Conservation (phyloP, 2,329 filamentous ascomycete species). For the Ophiostoma fasciatum region DNA sequence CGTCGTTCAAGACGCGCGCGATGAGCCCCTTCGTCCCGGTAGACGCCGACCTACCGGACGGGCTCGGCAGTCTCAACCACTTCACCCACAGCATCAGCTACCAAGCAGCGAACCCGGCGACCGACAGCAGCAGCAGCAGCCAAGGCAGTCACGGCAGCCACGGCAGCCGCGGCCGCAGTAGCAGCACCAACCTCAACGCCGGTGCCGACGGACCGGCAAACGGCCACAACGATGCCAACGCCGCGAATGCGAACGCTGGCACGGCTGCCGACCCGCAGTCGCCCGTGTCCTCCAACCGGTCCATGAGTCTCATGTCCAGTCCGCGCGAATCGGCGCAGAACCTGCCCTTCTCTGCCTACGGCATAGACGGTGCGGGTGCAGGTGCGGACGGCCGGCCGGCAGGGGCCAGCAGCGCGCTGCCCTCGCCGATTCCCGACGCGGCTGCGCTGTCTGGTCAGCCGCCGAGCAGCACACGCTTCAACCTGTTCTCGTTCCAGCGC, state of each 20-base stretch:
- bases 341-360: constrained; percentile 36
- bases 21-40: constrained; percentile 22
- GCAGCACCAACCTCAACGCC: neutral
- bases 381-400: constrained; percentile 29
- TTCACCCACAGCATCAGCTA: neutral
- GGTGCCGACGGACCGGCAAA: neutral
- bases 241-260: neutral
- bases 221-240: neutral
- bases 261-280: constrained; percentile 36
- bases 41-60: constrained; percentile 19
- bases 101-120: neutral
- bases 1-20: constrained; percentile 18
- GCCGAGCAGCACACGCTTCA: constrained; percentile 26
- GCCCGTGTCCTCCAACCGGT: constrained; percentile 42
- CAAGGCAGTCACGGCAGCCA: constrained; percentile 2
- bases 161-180: neutral
- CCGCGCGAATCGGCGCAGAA: constrained; percentile 46
- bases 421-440: constrained; percentile 23
- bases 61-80: constrained; percentile 1
- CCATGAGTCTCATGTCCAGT: constrained; percentile 43
- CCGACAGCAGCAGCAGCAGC: constrained; percentile 3
- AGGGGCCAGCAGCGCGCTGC: constrained; percentile 19
- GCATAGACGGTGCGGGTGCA: constrained; percentile 4
- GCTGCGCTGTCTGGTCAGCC: constrained; percentile 9
- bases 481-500: constrained; percentile 44